Conservation (phyloP, 345 rosid species). For the Citrus sp. region DNA sequence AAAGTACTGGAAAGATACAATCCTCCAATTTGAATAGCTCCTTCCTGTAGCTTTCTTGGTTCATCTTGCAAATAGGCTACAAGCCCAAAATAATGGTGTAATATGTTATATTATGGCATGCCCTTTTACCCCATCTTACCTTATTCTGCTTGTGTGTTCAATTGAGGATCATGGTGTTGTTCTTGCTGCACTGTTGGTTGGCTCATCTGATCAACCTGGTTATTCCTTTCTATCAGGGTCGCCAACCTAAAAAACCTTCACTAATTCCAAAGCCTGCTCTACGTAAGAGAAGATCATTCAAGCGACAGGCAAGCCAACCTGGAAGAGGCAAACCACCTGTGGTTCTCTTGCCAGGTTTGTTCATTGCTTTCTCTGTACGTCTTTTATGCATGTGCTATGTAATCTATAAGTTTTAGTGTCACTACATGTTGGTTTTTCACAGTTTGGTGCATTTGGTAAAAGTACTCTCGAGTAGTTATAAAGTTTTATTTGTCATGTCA, state of each 20-base stretch:
- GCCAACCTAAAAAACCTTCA: constrained; percentile 59
- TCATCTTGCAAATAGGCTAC: background rate
- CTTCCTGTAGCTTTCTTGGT: background rate
- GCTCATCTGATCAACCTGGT: background rate
- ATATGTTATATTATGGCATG: background rate
- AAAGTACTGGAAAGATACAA: background rate
- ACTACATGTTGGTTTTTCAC: background rate
- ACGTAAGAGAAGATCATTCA: constrained; percentile 79
- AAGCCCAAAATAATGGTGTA: background rate
- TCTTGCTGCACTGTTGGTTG: background rate
- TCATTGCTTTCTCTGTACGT: background rate
- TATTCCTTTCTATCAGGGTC: constrained; percentile 41
- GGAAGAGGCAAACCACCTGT: constrained; percentile 71
- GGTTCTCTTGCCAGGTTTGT: constrained; percentile 49
- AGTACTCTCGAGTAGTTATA: background rate
- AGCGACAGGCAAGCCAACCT: constrained; percentile 58
- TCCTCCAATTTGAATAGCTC: background rate
- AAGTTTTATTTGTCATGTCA: background rate
- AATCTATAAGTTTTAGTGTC: background rate
- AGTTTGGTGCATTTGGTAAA: no score
- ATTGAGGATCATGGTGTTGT: background rate
- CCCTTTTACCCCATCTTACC: background rate
- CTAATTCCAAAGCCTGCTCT: constrained; percentile 51
- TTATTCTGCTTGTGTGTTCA: background rate
- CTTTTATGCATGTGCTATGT: background rate